phyloP scores from a whole-genome alignment of 2,329 filamentous ascomycete genomes.

The Colletotrichum sp. region DNA sequence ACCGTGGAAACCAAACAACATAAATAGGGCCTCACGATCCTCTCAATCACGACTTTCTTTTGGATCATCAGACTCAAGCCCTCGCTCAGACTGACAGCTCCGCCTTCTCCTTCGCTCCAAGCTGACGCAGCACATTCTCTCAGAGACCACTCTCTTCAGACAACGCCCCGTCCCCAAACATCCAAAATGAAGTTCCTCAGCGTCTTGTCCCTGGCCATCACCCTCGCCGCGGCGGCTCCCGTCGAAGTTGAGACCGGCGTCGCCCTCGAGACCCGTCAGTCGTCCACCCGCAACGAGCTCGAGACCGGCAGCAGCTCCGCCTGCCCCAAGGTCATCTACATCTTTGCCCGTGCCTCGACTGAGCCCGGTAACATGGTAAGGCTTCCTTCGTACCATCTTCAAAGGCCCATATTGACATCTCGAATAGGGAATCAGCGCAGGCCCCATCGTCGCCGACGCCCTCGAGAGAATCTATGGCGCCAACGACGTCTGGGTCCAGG shows the following conservation, averaged over 20 bases:
- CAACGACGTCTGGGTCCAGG: conserved; percentile 44
- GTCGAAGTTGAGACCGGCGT: conserved; percentile 1
- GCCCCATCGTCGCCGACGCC: conserved; percentile 31
- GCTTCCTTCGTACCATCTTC: too few species aligned
- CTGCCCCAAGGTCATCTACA: conserved; percentile 42
- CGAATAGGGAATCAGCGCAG: conserved; percentile 29
- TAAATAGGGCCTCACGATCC: background rate
- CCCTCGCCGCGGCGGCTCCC: conserved; percentile 20
- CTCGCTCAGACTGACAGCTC: background rate
- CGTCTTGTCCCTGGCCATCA: conserved; percentile 18
- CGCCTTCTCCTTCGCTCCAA: conserved; percentile 4
- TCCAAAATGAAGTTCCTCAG: conserved; percentile 26
- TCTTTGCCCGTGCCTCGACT: conserved; percentile 44
- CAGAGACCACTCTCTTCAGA: background rate
- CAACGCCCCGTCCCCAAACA: background rate
- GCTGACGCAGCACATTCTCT: background rate
- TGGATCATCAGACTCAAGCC: conserved; percentile 1
- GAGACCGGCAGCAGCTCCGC: conserved; percentile 28
- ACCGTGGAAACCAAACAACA: background rate
- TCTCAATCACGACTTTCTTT: background rate
- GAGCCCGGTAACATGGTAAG: conserved; percentile 43
- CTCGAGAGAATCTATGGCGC: conserved; percentile 31
- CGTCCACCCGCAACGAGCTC: conserved; percentile 30
- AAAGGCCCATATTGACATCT: background rate
- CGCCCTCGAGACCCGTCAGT: conserved; percentile 24